Conservation (phyloP, 805 yeast species). For the Ogataea populi-albae region DNA sequence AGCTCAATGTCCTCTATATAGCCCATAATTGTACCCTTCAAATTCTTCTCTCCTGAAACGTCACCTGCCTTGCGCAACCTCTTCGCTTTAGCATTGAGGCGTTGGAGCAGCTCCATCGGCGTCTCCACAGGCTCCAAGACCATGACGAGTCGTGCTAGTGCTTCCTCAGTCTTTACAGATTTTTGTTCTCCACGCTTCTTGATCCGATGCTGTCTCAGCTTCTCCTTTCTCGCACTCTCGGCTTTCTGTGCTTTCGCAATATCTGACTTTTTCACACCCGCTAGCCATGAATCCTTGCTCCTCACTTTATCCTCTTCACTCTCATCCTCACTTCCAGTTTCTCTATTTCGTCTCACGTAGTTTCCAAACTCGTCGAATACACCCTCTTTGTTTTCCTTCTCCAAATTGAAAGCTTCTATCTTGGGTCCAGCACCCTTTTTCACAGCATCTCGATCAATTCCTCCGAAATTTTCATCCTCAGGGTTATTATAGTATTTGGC, state of each 20-base stretch:
- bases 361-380: conserved; percentile 60
- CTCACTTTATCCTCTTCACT: conserved; percentile 18
- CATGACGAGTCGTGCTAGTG: conserved; percentile 36
- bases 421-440: conserved; percentile 33
- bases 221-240: conserved; percentile 22
- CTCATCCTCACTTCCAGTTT: conserved; percentile 29
- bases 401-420: conserved; percentile 61
- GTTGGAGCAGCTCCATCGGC: conserved; percentile 52
- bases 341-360: conserved; percentile 37
- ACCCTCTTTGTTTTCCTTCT: conserved; percentile 58
- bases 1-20: conserved; percentile 50
- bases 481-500: conserved; percentile 30
- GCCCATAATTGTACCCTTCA: conserved; percentile 29
- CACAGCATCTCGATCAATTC: conserved; percentile 12
- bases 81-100: conserved; percentile 31
- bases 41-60: conserved; percentile 12
- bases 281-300: conserved; percentile 35
- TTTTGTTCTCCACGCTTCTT: conserved; percentile 15
- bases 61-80: conserved; percentile 15
- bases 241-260: conserved; percentile 26
- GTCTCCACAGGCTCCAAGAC: conserved; percentile 58
- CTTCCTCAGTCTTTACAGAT: conserved; percentile 14
- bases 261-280: conserved; percentile 18
- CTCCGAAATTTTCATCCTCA: conserved; percentile 23
- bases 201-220: conserved; percentile 17